phyloP scores from a whole-genome alignment of 208 protist species.

The Tritrichomonas musculus region DNA sequence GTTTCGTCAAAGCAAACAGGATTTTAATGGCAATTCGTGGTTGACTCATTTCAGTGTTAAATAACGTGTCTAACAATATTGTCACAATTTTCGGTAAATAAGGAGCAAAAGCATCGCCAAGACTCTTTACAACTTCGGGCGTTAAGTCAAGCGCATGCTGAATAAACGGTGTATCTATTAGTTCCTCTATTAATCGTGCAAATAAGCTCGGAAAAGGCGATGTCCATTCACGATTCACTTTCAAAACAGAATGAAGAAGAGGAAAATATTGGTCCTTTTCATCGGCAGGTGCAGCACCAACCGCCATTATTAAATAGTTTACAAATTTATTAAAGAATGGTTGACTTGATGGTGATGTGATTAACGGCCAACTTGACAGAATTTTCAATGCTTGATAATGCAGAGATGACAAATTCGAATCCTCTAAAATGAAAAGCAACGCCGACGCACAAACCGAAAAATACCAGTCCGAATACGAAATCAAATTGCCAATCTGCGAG shows the following conservation, averaged over 20 bases:
- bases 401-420: background rate
- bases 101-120: background rate
- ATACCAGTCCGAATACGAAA: background rate
- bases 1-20: background rate
- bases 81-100: conserved; percentile 13
- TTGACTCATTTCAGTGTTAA: background rate
- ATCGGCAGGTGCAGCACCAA: background rate
- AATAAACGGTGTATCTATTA: background rate
- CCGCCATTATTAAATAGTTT: background rate
- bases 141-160: background rate
- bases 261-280: conserved; percentile 1
- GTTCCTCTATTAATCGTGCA: background rate
- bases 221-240: background rate
- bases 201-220: background rate
- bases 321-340: conserved; percentile 7
- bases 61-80: background rate
- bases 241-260: background rate
- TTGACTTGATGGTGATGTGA: background rate
- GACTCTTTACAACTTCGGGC: background rate
- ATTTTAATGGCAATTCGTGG: background rate
- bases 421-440: background rate
- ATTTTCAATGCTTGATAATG: background rate
- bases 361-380: background rate
- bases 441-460: background rate
- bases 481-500: background rate